A percentile compares a stretch with the other conserved stretches of the same genome.
These are phyloP conservation scores for Solidago caesia DNA, from an alignment of 129 eudicot species.

Conservation along the genomic window DNA sequence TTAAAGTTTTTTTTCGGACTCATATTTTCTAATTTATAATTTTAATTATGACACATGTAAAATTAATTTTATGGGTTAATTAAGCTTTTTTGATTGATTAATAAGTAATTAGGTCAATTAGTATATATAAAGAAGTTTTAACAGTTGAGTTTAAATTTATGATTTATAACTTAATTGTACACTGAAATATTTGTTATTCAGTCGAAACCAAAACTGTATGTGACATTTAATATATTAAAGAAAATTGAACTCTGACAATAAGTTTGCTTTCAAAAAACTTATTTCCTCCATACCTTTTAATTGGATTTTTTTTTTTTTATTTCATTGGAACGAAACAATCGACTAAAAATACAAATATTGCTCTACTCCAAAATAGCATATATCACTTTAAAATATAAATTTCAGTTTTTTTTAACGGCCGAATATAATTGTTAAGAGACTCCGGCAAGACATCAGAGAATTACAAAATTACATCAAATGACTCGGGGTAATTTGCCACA, in stretches of 20 bases:
- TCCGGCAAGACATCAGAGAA: too few relatives aligned
- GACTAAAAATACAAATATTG: background rate
- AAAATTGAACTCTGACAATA: background rate
- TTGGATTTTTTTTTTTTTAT: background rate
- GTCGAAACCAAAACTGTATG: background rate
- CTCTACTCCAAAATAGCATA: background rate
- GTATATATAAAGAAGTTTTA: background rate
- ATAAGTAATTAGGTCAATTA: too few relatives aligned
- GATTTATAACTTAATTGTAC: background rate
- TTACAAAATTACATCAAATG: too few relatives aligned
- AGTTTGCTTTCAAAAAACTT: background rate
- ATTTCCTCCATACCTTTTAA: background rate
- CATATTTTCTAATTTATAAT: too few relatives aligned
- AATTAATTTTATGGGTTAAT: too few relatives aligned
- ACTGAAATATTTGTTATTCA: background rate
- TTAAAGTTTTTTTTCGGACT: too few relatives aligned
- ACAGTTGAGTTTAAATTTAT: background rate
- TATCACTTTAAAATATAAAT: background rate
- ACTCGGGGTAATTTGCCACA: too few relatives aligned
- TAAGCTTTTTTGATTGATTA: too few relatives aligned
- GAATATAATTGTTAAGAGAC: too few relatives aligned
- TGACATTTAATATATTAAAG: background rate
- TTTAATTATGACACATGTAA: too few relatives aligned
- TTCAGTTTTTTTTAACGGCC: too few relatives aligned
- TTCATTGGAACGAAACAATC: background rate